Evolutionary conservation across 257 asterid genomes (phyloP).

Genomic region (Nicotiana knightiana): DNA sequence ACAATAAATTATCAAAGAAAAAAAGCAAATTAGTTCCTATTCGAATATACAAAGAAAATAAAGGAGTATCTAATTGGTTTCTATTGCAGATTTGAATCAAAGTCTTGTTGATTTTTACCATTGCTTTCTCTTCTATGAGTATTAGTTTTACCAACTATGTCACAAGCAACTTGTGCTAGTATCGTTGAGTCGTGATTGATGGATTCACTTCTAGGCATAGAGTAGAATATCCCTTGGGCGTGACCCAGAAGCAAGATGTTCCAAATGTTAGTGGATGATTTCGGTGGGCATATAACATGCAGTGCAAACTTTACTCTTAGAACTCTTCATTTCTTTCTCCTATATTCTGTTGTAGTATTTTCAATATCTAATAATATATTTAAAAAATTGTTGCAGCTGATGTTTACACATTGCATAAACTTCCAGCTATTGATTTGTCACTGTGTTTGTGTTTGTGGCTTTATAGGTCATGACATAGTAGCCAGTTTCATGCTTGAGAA

Average conservation of each 20-base stretch:
- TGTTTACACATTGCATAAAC: neutral
- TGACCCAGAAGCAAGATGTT: neutral
- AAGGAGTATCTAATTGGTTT: neutral
- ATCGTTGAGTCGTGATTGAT: neutral
- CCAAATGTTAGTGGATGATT: neutral
- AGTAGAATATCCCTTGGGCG: neutral
- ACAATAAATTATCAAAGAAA: neutral
- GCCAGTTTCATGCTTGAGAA: constrained; percentile 73
- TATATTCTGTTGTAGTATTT: neutral
- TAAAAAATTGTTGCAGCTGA: neutral
- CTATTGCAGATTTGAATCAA: neutral
- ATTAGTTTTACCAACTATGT: neutral
- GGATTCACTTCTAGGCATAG: neutral
- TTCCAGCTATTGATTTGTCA: neutral
- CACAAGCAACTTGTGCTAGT: neutral
- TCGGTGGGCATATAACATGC: neutral
- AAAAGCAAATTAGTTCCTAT: neutral
- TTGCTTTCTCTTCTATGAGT: neutral
- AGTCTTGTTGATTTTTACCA: neutral
- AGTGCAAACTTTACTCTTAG: neutral
- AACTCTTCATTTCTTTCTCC: neutral
- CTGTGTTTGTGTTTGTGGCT: constrained; percentile 18
- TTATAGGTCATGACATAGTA: constrained; percentile 74
- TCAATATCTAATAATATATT: neutral
- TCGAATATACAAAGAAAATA: neutral